Evolutionary conservation across 208 protist genomes (phyloP), one percentile per base, ranked within the genome.

Genomic region (Acanthamoeba royreba): DNA sequence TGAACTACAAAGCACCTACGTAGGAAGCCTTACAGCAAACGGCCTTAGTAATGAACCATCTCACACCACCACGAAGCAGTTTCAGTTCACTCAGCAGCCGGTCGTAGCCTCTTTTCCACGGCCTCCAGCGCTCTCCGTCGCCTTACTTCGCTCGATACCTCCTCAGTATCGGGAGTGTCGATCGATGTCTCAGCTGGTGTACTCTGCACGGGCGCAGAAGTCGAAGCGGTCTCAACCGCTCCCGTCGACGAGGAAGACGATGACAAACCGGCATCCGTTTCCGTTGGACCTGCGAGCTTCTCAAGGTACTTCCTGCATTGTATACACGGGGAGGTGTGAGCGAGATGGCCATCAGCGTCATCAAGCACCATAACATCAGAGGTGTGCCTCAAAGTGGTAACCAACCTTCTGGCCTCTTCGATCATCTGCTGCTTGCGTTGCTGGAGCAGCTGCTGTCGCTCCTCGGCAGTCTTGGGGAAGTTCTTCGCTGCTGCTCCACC

Each of bases 381-480:
- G 49, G 49, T 9, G 19, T 19, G 9, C 19, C 49, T 9, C 49
- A 19, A 55, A 25, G 19, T 25, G 40, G 31, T 33, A 25, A 47
- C 33, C 19, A 9, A 81, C 69, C 38, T 42, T 17, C 69, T 15
- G n/a, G 69, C 69, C n/a, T 81, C 69, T 28, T 81, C 69, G 69
- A 81, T 9, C 69, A 81, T 81, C 40, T 81, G 69, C 69, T 81
- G 69, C 69, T 81, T 81, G 19, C 69, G 8, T 19, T 33, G 17
- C 69, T 81, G 69, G 40, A 81, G 69, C n/a, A 81, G 69, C 69
- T 81, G 69, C 69, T 81, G 69, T 47, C 69, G 69, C 38, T 81
- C 38, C 40, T 43, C 69, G 38, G 69, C 69, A 11, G 25, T 81
- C 69, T 81, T 81, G 40, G 69, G 69, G 11, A 81, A 81, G 69